A percentile compares a stretch with the other conserved stretches of the same genome.
phyloP scores from a whole-genome alignment of 495 filamentous ascomycete genomes.

The Neurospora pannonica region DNA sequence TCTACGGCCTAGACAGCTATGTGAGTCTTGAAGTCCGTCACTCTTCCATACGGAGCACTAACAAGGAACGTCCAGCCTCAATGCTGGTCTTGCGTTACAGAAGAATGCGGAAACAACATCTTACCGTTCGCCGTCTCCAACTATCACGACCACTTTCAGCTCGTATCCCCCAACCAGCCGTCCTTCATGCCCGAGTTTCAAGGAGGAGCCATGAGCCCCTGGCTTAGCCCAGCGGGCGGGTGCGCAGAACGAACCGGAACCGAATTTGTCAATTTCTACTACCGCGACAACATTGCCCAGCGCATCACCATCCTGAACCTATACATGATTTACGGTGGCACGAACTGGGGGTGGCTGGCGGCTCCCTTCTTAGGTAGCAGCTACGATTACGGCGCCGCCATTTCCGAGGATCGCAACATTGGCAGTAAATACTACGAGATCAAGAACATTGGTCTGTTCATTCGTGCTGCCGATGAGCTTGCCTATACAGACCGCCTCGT shows the following conservation, averaged over 20 bases:
- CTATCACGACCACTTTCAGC: slow-evolving; percentile 13
- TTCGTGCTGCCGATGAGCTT: slow-evolving; percentile 34
- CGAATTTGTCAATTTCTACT: slow-evolving; percentile 50
- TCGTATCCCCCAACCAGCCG: slow-evolving; percentile 25
- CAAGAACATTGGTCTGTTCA: slow-evolving; percentile 49
- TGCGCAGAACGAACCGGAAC: slow-evolving; percentile 30
- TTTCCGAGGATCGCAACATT: slow-evolving; percentile 47
- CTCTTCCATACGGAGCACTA: rapidly evolving
- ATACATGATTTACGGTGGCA: slow-evolving; percentile 50
- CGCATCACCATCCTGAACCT: slow-evolving; percentile 33
- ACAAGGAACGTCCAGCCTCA: slow-evolving; percentile 29
- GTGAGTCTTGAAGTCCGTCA: neutral
- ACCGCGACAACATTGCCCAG: slow-evolving; percentile 42
- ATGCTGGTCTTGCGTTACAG: slow-evolving; percentile 51
- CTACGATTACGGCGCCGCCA: slow-evolving; percentile 53
- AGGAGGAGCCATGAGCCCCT: slow-evolving; percentile 52
- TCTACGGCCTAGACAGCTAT: slow-evolving; percentile 50
- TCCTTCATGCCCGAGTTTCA: slow-evolving; percentile 56
- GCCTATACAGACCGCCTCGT: slow-evolving; percentile 36
- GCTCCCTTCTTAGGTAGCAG: slow-evolving; percentile 26
- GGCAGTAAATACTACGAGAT: slow-evolving; percentile 51
- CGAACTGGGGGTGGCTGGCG: slow-evolving; percentile 39
- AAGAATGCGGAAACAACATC: slow-evolving; percentile 43
- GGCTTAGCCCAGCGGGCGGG: slow-evolving; percentile 45
- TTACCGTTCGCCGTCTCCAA: slow-evolving; percentile 10